These are phyloP conservation scores for Geosmithia morbida DNA, from an alignment of 2,329 filamentous ascomycete species.

Conservation along the genomic window DNA sequence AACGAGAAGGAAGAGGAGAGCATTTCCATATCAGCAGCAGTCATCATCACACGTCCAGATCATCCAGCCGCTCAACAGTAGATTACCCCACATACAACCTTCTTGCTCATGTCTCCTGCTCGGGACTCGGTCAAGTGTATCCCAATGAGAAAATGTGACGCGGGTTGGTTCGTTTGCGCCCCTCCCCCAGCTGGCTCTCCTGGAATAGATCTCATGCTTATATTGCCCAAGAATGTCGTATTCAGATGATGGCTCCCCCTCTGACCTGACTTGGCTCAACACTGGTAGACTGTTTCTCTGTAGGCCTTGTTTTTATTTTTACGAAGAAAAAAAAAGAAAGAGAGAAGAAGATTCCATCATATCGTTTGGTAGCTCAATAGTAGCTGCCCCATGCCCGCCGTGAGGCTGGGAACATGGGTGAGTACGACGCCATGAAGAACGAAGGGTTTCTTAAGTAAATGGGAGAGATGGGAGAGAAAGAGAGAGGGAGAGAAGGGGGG, in stretches of 20 bases:
- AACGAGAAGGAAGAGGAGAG: too few relatives aligned
- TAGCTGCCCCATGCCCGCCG: slow-evolving; percentile 15
- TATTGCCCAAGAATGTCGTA: too few relatives aligned
- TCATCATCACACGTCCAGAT: neutral
- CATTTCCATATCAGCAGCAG: too few relatives aligned
- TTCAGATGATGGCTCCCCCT: neutral
- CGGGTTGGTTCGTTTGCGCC: neutral
- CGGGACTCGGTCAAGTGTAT: neutral
- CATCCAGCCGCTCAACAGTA: neutral
- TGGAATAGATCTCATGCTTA: too few relatives aligned
- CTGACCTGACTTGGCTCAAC: too few relatives aligned
- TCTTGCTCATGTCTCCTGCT: neutral
- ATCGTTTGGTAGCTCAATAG: slow-evolving; percentile 12
- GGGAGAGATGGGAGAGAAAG: too few relatives aligned
- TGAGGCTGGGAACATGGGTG: slow-evolving; percentile 19
- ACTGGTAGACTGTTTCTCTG: too few relatives aligned
- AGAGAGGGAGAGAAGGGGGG: too few relatives aligned
- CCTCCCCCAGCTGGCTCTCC: too few relatives aligned
- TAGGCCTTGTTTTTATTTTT: too few relatives aligned
- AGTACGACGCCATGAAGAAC: neutral
- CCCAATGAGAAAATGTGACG: neutral
- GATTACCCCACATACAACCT: too few relatives aligned
- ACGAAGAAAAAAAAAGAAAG: too few relatives aligned
- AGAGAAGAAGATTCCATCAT: slow-evolving; percentile 7
- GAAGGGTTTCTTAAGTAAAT: neutral